A percentile compares a stretch with the other conserved stretches of the same genome.
These are phyloP conservation scores for Penicillium robsamsonii DNA, from an alignment of 495 filamentous ascomycete genomes.

Conservation along the genomic window DNA sequence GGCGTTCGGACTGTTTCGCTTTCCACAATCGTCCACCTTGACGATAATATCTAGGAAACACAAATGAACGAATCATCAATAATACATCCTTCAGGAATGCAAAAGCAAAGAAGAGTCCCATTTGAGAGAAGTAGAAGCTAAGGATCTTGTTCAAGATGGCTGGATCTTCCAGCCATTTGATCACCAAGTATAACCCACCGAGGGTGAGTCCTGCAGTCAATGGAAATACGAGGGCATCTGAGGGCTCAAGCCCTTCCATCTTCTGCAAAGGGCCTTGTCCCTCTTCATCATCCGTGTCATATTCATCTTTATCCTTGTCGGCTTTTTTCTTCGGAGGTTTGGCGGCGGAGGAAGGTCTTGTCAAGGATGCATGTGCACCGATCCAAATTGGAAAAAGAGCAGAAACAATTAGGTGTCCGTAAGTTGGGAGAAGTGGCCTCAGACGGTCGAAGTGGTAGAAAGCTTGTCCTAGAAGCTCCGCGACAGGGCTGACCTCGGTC, in stretches of 20 bases:
- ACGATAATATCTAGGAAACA: slow-evolving; percentile 64
- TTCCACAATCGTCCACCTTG: slow-evolving; percentile 38
- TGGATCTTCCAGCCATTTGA: slow-evolving; percentile 85
- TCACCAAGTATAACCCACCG: slow-evolving; percentile 77
- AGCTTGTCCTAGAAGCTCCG: slow-evolving; percentile 47
- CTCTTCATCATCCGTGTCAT: slow-evolving; percentile 55
- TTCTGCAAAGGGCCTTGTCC: slow-evolving; percentile 44
- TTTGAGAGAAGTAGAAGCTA: slow-evolving; percentile 76
- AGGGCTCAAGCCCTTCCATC: slow-evolving; percentile 73
- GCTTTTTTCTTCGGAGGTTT: slow-evolving; percentile 50
- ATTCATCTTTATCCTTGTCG: slow-evolving; percentile 35
- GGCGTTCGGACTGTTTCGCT: slow-evolving; percentile 32
- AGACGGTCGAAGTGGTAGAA: slow-evolving; percentile 50
- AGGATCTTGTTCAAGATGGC: slow-evolving; percentile 79
- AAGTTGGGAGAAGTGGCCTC: slow-evolving; percentile 60
- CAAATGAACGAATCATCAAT: slow-evolving; percentile 59
- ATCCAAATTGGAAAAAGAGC: slow-evolving; percentile 72
- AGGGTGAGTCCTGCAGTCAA: slow-evolving; percentile 73
- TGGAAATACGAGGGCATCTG: slow-evolving; percentile 85
- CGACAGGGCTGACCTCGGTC: slow-evolving; percentile 45
- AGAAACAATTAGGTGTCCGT: slow-evolving; percentile 63
- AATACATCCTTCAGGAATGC: slow-evolving; percentile 67
- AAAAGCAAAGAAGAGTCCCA: slow-evolving; percentile 72
- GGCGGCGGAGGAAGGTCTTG: slow-evolving; percentile 76
- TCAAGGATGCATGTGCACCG: slow-evolving; percentile 67